A percentile compares a stretch with the other conserved stretches of the same genome.
phyloP scores from a whole-genome alignment of 768 basidiomycete species.

The Phlebiopsis flavidoalba region DNA sequence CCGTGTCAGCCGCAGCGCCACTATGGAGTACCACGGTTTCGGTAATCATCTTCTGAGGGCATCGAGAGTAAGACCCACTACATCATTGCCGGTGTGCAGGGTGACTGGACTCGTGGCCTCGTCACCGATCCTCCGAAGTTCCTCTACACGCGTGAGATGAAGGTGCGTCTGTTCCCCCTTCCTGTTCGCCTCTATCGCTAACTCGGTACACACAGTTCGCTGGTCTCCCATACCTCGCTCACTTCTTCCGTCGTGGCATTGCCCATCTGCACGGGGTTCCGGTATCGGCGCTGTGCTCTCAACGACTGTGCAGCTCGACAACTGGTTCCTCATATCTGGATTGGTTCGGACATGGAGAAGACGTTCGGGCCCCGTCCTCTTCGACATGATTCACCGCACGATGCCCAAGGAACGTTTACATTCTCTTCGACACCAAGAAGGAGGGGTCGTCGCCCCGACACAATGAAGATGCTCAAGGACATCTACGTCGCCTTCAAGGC shows the following conservation, averaged over 20 bases:
- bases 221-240: conserved; percentile 75
- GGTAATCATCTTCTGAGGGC: conserved; percentile 74
- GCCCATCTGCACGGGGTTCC: conserved; percentile 79
- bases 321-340: conserved; percentile 85
- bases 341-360: conserved; percentile 75
- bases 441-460: conserved; percentile 72
- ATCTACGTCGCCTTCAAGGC: conserved; percentile 65
- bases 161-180: conserved; percentile 37
- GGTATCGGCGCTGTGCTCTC: conserved; percentile 77
- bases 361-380: conserved; percentile 73
- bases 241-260: conserved; percentile 70
- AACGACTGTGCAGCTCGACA: conserved; percentile 66
- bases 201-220: conserved; percentile 47
- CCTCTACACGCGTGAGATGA: conserved; percentile 76
- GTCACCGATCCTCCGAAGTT: conserved; percentile 66
- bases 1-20: conserved; percentile 65
- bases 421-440: conserved; percentile 73
- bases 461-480: conserved; percentile 72
- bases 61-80: conserved; percentile 71
- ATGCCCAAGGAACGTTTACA: conserved; percentile 67
- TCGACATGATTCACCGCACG: conserved; percentile 63
- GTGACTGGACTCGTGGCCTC: conserved; percentile 69
- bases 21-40: conserved; percentile 82
- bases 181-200: not conserved
- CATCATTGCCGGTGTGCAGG: conserved; percentile 75